Base-by-base conservation (phyloP, 495 filamentous ascomycete genomes). In the Podospora sp. region DNA sequence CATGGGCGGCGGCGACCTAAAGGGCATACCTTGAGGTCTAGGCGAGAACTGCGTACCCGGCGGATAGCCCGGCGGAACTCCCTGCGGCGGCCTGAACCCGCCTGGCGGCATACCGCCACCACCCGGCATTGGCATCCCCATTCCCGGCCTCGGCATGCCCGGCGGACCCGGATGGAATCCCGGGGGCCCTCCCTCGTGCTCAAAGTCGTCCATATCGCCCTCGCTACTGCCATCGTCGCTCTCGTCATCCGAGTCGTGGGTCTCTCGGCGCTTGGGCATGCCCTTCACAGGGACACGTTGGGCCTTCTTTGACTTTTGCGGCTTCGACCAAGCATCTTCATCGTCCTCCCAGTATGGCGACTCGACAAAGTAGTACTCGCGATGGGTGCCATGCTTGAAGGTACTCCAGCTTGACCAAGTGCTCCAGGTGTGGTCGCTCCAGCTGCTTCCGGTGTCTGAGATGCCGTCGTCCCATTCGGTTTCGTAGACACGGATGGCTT, bases 401-500 rank as follows among this genome's bases (percentile, higher is more conserved):
- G 21, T 7, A 18, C 49, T 26, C 16, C 25, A 24, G 40, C 25
- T 26, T 22, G 36, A 26, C 46, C 46, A 63, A 7, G 61, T 51
- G 61, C 25, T 51, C 6, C 46, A n/a, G 29, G 20, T 55, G 25
- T 22, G 20, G 63, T 65, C 70, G 21, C 49, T 36, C 69, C 71
- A 66, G 18, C 68, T 69, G 66, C 73, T 77, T 21, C 35, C 36
- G 1, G 68, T 50, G 26, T 77, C 73, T 16, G 59, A 67, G 20
- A 69, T 66, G 16, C 66, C 64, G 33, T 71, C 65, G 57, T 65
- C 49, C 51, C 63, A 74, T 0, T 49, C 63, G 0, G 71, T 71
- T 35, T 71, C 62, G 61, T 73, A 72, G 29, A 72, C 68, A 18
- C 71, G 67, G 27, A 76, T 49, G 50, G 35, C 65, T 57, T 70